phyloP scores from a whole-genome alignment of 495 filamentous ascomycete species.

The Venustampulla echinocandica region DNA sequence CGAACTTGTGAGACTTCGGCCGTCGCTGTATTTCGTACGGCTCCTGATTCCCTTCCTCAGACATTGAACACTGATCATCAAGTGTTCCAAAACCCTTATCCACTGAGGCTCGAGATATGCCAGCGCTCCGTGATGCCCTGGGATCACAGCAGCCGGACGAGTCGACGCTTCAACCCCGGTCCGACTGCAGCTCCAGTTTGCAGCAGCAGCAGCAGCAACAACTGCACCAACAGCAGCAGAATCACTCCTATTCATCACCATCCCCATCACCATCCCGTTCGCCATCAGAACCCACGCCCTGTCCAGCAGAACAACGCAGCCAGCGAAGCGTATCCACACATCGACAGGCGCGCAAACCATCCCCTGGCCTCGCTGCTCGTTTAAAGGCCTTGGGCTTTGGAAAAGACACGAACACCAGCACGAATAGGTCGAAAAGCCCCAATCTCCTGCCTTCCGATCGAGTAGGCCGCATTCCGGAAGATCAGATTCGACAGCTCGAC shows the following conservation, averaged over 20 bases:
- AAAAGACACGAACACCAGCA: conserved; percentile 35
- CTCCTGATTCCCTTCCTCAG: too few relatives aligned
- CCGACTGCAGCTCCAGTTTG: too few relatives aligned
- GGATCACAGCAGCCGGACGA: conserved; percentile 11
- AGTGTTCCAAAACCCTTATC: too few relatives aligned
- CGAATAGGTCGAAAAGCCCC: conserved; percentile 28
- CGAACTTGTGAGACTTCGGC: conserved; percentile 1
- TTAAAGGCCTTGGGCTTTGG: conserved; percentile 63
- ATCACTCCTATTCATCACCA: conserved; percentile 1
- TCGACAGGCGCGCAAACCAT: conserved; percentile 45
- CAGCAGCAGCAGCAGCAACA: conserved; percentile 5
- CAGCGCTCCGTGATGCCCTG: conserved; percentile 16
- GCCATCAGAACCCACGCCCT: neutral
- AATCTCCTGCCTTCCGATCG: conserved; percentile 18
- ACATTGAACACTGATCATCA: neutral
- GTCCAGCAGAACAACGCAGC: neutral
- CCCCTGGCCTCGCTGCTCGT: conserved; percentile 67
- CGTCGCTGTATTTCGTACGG: conserved; percentile 5
- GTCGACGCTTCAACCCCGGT: conserved; percentile 12
- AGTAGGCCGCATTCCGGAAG: conserved; percentile 66
- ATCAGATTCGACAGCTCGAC: conserved; percentile 61
- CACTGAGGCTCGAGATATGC: conserved; percentile 13
- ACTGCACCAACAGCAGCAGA: conserved; percentile 4
- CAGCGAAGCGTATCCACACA: conserved; percentile 10
- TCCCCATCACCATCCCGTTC: neutral